A percentile compares a stretch with the other conserved stretches of the same genome.
These are phyloP conservation scores for Jatropha multifida DNA, from an alignment of 441 rosid genomes.

Conservation along the genomic window DNA sequence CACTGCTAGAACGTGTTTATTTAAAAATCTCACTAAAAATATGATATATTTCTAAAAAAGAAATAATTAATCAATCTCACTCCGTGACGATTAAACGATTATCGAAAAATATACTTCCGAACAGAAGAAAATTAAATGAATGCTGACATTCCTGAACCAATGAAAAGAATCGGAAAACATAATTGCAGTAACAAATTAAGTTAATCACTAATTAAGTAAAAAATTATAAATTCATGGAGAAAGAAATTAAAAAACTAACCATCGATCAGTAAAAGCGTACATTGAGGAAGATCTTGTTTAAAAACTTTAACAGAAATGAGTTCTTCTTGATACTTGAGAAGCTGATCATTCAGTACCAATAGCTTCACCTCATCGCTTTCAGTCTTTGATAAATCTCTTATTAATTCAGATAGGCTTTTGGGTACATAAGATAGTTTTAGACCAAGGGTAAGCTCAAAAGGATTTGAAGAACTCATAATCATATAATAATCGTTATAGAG, in stretches of 20 bases:
- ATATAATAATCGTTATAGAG: no score
- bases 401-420: conserved; percentile 4
- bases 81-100: no score
- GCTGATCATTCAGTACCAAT: conserved; percentile 18
- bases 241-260: neutral
- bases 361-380: conserved; percentile 10
- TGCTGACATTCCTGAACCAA: no score
- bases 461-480: conserved; percentile 13
- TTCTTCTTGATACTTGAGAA: conserved; percentile 10
- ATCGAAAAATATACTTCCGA: no score
- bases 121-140: no score
- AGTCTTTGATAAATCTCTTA: conserved; percentile 6
- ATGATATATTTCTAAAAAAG: no score
- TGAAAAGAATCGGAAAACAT: no score
- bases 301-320: neutral
- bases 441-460: conserved; percentile 10
- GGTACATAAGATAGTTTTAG: conserved; percentile 15
- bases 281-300: neutral
- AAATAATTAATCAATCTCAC: no score
- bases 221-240: neutral
- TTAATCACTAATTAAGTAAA: no score
- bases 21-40: no score
- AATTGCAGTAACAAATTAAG: no score
- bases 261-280: conserved; percentile 7
- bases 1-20: no score